A percentile compares a stretch with the other conserved stretches of the same genome.
Conservation (phyloP, 2,329 filamentous ascomycete genomes). For the Pestalotiopsis sp. region DNA sequence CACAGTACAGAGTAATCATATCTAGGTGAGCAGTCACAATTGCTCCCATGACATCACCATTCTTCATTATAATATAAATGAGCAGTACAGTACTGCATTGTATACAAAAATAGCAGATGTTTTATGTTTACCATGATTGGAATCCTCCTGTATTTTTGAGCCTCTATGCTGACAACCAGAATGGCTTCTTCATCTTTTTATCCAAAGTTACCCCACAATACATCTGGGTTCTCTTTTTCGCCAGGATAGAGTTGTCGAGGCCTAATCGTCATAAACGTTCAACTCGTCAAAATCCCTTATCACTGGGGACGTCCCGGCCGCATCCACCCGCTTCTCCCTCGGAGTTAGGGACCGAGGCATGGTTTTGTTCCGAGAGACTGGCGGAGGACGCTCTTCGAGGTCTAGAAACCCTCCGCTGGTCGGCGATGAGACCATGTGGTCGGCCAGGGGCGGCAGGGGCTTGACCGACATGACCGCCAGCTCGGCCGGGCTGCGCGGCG, state of each 20-base stretch:
- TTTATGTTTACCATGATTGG: no score
- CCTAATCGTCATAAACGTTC: slow-evolving; percentile 16
- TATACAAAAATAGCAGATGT: no score
- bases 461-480: slow-evolving; percentile 8
- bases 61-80: neutral
- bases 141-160: no score
- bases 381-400: slow-evolving; percentile 16
- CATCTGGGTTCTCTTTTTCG: no score
- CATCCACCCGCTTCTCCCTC: slow-evolving; percentile 14
- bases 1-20: neutral
- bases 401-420: slow-evolving; percentile 22
- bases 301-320: slow-evolving; percentile 19
- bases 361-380: neutral
- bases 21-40: neutral
- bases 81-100: no score
- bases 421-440: slow-evolving; percentile 16
- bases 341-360: neutral
- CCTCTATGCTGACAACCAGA: no score
- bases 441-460: slow-evolving; percentile 20
- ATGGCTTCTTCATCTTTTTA: no score
- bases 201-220: no score
- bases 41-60: neutral
- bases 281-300: slow-evolving; percentile 32
- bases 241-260: no score
- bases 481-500: neutral